Evolutionary conservation across 2,329 filamentous ascomycete species (phyloP).

Genomic region (Botryotinia globosa): DNA sequence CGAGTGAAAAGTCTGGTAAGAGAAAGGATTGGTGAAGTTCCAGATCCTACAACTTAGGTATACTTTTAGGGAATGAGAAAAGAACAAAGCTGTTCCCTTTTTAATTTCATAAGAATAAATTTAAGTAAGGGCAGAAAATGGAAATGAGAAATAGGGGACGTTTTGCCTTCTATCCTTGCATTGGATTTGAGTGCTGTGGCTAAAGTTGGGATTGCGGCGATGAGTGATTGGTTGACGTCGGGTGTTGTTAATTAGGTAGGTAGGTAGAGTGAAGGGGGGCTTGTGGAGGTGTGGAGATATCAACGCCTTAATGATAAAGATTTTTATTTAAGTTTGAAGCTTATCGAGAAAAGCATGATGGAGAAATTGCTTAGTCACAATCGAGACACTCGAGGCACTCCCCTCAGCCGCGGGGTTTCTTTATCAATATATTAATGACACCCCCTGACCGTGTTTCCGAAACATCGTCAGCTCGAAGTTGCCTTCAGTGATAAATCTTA

Average conservation of each 20-base stretch:
- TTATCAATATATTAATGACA: neutral
- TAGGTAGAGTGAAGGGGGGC: constrained; percentile 4
- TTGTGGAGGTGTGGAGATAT: constrained; percentile 5
- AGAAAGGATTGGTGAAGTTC: constrained; percentile 16
- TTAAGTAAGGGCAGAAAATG: constrained; percentile 17
- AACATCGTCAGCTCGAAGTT: constrained; percentile 18
- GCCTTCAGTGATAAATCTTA: constrained; percentile 1
- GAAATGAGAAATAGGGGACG: constrained; percentile 23
- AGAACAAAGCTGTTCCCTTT: neutral
- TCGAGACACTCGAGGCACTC: neutral
- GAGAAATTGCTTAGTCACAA: neutral
- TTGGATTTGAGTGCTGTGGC: neutral
- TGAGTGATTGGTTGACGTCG: neutral
- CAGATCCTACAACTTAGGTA: neutral
- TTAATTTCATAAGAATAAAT: neutral
- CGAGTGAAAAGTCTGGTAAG: constrained; percentile 16
- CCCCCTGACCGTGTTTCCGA: neutral
- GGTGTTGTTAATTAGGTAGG: neutral
- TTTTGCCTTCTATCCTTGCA: constrained; percentile 8
- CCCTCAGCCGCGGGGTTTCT: neutral
- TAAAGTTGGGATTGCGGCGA: neutral
- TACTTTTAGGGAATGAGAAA: neutral
- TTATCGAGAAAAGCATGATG: neutral
- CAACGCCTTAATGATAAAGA: constrained; percentile 4
- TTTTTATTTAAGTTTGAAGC: neutral